Percentiles rank a stretch among this genome's conserved stretches.
These are phyloP conservation scores for Saccharomyces paradoxus DNA, from an alignment of 805 yeast species.

Conservation along the genomic window DNA sequence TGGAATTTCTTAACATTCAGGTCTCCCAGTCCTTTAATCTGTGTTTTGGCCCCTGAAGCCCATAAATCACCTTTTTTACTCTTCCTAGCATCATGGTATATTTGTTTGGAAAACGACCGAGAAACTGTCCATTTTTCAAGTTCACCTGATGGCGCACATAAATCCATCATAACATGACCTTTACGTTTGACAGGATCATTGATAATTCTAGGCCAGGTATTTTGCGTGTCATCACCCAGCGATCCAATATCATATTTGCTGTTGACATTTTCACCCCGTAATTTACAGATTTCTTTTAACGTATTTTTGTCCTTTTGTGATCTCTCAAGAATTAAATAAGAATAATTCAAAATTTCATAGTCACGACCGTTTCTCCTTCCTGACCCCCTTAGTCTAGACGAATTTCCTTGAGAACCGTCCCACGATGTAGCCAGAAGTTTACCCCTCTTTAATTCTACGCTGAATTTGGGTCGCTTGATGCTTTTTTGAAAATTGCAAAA, in stretches of 20 bases:
- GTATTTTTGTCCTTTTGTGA: constrained; percentile 37
- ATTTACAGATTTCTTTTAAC: constrained; percentile 35
- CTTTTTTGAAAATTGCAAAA: constrained; percentile 72
- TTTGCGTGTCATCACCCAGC: constrained; percentile 18
- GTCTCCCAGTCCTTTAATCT: constrained; percentile 26
- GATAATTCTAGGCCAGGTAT: constrained; percentile 66
- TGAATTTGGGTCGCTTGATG: constrained; percentile 68
- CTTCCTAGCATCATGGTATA: constrained; percentile 86
- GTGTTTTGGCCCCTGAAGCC: constrained; percentile 62
- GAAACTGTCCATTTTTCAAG: constrained; percentile 86
- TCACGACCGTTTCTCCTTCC: constrained; percentile 72
- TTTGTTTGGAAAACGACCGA: constrained; percentile 61
- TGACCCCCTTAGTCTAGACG: constrained; percentile 44
- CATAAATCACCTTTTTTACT: constrained; percentile 79
- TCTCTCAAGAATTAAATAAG: constrained; percentile 68
- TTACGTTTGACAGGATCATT: constrained; percentile 67
- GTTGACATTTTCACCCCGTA: constrained; percentile 28
- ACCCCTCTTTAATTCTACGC: constrained; percentile 83
- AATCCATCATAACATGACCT: constrained; percentile 71
- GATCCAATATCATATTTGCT: constrained; percentile 18
- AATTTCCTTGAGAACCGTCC: constrained; percentile 46
- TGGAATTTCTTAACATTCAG: constrained; percentile 23
- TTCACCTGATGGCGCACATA: constrained; percentile 72
- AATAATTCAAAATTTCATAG: constrained; percentile 61
- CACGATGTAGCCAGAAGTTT: constrained; percentile 63